Evolutionary conservation across 192 early-diverging fungal genomes (phyloP).

Genomic region (Coemansia sp.): DNA sequence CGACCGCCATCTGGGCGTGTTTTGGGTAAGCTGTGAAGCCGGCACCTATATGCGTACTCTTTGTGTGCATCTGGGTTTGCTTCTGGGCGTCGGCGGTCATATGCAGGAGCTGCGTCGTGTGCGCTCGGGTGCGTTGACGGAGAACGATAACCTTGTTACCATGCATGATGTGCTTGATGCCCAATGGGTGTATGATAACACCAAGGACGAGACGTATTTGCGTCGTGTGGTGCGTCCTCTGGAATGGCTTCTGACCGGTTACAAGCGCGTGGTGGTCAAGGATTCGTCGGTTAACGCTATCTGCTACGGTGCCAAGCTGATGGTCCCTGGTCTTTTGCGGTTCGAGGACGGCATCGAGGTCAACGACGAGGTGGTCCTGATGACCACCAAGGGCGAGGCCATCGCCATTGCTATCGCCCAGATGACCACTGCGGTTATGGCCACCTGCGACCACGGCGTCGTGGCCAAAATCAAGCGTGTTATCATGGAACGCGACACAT

Average conservation of each 20-base stretch:
- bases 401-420: slow-evolving; percentile 96
- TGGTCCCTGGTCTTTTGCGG: slow-evolving; percentile 96
- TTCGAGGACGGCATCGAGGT: slow-evolving; percentile 95
- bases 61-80: slow-evolving; percentile 95
- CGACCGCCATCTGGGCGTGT: slow-evolving; percentile 92
- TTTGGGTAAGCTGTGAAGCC: slow-evolving; percentile 98
- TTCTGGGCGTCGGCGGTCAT: slow-evolving; percentile 95
- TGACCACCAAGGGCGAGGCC: slow-evolving; percentile 99
- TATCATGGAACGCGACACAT: slow-evolving; percentile 99
- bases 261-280: slow-evolving; percentile 99
- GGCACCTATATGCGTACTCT: slow-evolving; percentile 99
- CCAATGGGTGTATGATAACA: slow-evolving; percentile 98
- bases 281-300: slow-evolving; percentile 98
- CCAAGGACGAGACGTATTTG: slow-evolving; percentile 96
- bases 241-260: slow-evolving; percentile 88
- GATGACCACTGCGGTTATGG: slow-evolving; percentile 98
- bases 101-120: slow-evolving; percentile 99
- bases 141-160: slow-evolving; percentile 93
- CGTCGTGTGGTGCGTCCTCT: slow-evolving; percentile 91
- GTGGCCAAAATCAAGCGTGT: slow-evolving; percentile 99
- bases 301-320: slow-evolving; percentile 99
- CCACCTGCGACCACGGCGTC: slow-evolving; percentile 92
- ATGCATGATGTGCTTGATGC: slow-evolving; percentile 99
- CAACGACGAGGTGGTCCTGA: slow-evolving; percentile 96
- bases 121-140: slow-evolving; percentile 86